phyloP scores from a whole-genome alignment of 208 protist species.

The Baffinella frigidus region DNA sequence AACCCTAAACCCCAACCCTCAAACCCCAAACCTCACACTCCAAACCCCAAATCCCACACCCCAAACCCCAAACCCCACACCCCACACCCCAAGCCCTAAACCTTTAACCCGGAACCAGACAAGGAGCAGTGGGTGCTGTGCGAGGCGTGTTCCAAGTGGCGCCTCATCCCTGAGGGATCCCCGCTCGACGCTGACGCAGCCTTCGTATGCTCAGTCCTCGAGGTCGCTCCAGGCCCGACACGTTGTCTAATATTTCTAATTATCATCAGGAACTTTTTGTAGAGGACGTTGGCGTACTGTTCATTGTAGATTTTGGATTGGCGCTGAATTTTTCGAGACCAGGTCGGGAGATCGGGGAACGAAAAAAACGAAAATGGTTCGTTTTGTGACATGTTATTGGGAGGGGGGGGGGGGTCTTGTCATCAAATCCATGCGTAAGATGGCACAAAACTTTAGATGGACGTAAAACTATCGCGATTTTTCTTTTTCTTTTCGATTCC shows the following conservation, averaged over 20 bases:
- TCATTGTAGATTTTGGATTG: background rate
- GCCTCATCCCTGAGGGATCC: background rate
- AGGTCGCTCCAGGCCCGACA: background rate
- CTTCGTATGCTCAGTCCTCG: slow-evolving; percentile 33
- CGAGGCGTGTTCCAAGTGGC: slow-evolving; percentile 53
- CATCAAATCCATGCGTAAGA: too few species aligned
- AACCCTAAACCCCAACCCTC: too few species aligned
- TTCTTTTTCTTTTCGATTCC: too few species aligned
- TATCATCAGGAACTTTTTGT: background rate
- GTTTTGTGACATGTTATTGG: too few species aligned
- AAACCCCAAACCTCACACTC: too few species aligned
- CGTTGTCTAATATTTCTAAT: background rate
- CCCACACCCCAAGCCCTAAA: too few species aligned
- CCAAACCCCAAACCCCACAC: too few species aligned
- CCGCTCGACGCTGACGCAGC: slow-evolving; percentile 21
- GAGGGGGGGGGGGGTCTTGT: too few species aligned
- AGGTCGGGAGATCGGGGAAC: background rate
- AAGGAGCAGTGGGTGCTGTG: slow-evolving; percentile 50
- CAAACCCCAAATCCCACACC: too few species aligned
- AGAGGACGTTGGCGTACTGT: background rate
- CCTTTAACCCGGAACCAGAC: too few species aligned
- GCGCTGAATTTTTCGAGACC: background rate
- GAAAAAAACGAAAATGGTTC: background rate
- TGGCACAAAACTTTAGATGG: too few species aligned
- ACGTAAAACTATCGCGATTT: too few species aligned